phyloP scores from a whole-genome alignment of 192 early-diverging fungal species.

The Entomortierella beljakovae region DNA sequence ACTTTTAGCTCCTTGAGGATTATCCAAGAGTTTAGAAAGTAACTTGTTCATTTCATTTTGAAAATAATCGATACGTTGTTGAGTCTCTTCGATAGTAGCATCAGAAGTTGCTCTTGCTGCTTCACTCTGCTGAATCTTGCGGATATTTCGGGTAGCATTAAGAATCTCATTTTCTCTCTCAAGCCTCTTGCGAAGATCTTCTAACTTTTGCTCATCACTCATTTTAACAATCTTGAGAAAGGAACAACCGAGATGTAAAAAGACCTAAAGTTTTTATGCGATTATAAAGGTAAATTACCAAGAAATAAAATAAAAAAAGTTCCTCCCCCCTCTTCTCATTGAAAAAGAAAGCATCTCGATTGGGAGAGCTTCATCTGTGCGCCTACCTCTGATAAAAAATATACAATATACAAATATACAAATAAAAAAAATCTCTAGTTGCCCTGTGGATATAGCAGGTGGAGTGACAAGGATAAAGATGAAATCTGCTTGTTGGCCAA shows the following conservation, averaged over 20 bases:
- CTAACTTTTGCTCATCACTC: conserved; percentile 47
- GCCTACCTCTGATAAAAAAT: too few relatives aligned
- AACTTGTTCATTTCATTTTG: conserved; percentile 73
- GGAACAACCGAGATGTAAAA: not conserved
- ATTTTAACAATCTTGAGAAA: conserved; percentile 8
- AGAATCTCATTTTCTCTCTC: conserved; percentile 46
- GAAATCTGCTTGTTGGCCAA: too few relatives aligned
- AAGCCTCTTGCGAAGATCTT: conserved; percentile 44
- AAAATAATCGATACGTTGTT: conserved; percentile 76
- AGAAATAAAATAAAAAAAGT: too few relatives aligned
- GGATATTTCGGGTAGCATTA: conserved; percentile 44
- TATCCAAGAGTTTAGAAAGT: conserved; percentile 58
- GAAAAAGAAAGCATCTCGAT: too few relatives aligned
- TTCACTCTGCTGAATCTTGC: conserved; percentile 45
- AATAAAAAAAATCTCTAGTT: not conserved
- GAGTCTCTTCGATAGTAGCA: conserved; percentile 68
- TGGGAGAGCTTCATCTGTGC: too few relatives aligned
- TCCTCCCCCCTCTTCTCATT: too few relatives aligned
- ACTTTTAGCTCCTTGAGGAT: not conserved
- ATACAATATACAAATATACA: not conserved
- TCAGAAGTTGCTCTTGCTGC: conserved; percentile 74
- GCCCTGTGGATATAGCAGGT: not conserved
- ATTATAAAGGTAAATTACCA: too few relatives aligned
- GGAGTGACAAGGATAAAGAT: too few relatives aligned
- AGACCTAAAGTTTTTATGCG: too few relatives aligned